Conservation (phyloP, 768 basidiomycete genomes). For the Galerina marginata region DNA sequence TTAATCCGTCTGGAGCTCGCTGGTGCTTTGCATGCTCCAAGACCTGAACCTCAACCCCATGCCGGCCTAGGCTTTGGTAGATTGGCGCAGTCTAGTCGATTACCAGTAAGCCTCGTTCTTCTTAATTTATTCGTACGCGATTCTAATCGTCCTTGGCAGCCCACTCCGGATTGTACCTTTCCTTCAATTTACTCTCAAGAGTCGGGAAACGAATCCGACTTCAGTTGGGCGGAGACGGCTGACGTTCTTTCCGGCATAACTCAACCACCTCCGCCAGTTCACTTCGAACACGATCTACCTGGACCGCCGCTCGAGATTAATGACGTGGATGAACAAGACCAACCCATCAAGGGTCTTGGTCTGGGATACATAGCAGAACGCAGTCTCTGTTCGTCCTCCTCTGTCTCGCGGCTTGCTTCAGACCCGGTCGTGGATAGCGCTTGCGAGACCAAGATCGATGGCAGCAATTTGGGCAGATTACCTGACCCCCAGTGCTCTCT, state of each 20-base stretch:
- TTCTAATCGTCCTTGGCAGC: neutral
- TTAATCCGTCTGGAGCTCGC: slow-evolving; percentile 23
- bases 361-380: slow-evolving; percentile 14
- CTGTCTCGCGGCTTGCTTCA: slow-evolving; percentile 13
- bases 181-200: neutral
- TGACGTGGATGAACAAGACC: neutral
- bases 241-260: neutral
- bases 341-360: slow-evolving; percentile 16
- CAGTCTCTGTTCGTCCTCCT: slow-evolving; percentile 14
- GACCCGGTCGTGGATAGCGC: neutral
- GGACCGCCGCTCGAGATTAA: neutral
- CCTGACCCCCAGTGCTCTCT: slow-evolving; percentile 3
- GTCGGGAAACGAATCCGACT: slow-evolving; percentile 1
- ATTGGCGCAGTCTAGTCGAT: neutral
- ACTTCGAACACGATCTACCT: neutral
- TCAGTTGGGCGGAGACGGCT: neutral
- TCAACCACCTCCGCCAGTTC: neutral
- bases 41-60: neutral
- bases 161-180: neutral
- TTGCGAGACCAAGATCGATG: neutral
- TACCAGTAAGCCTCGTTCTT: neutral
- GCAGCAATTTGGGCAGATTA: neutral
- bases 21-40: neutral
- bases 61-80: neutral
- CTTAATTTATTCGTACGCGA: neutral